Evolutionary conservation across 2,329 filamentous ascomycete species (phyloP).

Genomic region (Trichophyton simii): DNA sequence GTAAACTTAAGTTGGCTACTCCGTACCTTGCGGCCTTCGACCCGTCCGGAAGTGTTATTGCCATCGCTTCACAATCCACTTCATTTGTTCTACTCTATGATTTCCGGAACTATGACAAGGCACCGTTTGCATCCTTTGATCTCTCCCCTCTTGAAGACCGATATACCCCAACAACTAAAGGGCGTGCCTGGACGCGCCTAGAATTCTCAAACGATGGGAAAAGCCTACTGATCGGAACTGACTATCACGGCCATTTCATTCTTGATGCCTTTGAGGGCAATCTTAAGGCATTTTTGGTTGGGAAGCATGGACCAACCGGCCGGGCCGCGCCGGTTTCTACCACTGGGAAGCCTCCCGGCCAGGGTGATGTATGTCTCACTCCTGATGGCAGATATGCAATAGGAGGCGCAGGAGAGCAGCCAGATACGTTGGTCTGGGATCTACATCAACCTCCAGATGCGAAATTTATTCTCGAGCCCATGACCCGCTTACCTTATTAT

Average conservation of each 20-base stretch:
- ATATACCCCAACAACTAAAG: conserved; percentile 38
- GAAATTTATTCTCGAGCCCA: conserved; percentile 41
- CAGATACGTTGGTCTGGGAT: conserved; percentile 80
- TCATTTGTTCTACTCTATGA: conserved; percentile 82
- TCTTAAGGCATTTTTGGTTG: conserved; percentile 58
- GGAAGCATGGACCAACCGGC: conserved; percentile 37
- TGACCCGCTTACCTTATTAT: conserved; percentile 26
- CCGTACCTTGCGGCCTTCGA: conserved; percentile 83
- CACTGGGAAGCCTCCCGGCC: conserved; percentile 41
- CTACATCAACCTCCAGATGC: conserved; percentile 45
- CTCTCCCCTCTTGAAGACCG: conserved; percentile 47
- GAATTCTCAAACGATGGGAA: conserved; percentile 97
- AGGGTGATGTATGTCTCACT: conserved; percentile 74
- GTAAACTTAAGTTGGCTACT: conserved; percentile 64
- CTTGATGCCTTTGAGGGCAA: conserved; percentile 84
- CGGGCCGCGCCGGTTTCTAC: conserved; percentile 40
- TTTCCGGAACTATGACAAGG: conserved; percentile 82
- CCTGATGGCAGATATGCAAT: conserved; percentile 83
- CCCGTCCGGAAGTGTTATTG: conserved; percentile 82
- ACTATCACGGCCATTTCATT: conserved; percentile 72
- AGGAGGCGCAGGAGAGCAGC: conserved; percentile 56
- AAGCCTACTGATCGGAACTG: conserved; percentile 69
- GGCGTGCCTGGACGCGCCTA: conserved; percentile 64
- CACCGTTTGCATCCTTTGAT: conserved; percentile 78
- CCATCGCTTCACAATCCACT: conserved; percentile 68